Base-by-base conservation (phyloP, 257 asterid genomes). In the Fraxinus pennsylvanica region DNA sequence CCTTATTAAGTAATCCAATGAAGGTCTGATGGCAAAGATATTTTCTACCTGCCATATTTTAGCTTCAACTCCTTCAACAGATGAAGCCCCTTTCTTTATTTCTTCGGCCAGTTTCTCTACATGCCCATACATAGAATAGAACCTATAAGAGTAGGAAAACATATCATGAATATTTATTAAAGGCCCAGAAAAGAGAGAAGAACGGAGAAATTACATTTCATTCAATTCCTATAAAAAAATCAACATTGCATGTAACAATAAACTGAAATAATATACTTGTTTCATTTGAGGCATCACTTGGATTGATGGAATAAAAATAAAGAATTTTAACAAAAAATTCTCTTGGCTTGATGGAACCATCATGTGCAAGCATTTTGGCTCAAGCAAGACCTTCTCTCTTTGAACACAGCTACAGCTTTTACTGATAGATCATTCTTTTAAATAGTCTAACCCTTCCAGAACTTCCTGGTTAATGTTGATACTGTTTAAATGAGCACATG, bases 21-120 rank as follows among this genome's bases (percentile, higher is more conserved):
- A 71, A 80, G 29, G 29, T 50, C 4, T 59, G 75, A 57, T 19
- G 32, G 67, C 8, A 78, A 65, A 59, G 59, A 70, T 52, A 78
- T 70, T 78, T 79, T 79, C 71, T 68, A 92, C 96, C 89, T 92
- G 96, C 94, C 94, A 92, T 70, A 92, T 77, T 79, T 85, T 92
- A 79, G 93, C 96, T 78, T 92, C 97, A 71, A 92, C 94, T 72
- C 94, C 96, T 89, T 89, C 96, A 67, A 92, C 88, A 36, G 92
- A 85, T 71, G 90, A 82, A 47, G 94, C 94, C 77, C 97, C 97
- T 74, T 90, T 88, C 87, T 88, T 82, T 80, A 92, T 90, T 85
- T 87, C 94, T 78, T 90, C 89, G 1, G 97, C 97, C 73, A 92
- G 91, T 86, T 84, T 92, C 89, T 84, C 97, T 75, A 92, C 96